Conservation (phyloP, 192 early-diverging fungal genomes). For the Entrophospora sp. region DNA sequence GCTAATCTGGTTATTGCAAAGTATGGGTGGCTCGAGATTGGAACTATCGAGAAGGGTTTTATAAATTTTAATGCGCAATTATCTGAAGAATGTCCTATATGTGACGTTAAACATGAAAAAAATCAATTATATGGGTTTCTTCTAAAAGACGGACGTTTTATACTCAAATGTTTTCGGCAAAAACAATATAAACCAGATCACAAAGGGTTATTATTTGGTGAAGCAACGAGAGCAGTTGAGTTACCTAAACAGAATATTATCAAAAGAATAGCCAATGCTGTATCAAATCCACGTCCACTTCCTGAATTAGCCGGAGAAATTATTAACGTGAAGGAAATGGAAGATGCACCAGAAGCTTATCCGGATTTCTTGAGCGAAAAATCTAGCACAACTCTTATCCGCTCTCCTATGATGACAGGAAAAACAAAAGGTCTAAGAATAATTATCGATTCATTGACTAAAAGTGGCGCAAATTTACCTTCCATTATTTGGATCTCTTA, state of each 20-base stretch:
- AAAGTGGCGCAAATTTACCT: too few species aligned
- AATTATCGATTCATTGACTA: neutral
- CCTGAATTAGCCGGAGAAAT: neutral
- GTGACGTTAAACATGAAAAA: neutral
- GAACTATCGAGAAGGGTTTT: neutral
- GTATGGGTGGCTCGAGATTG: too few species aligned
- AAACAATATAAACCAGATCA: constrained; percentile 13
- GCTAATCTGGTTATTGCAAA: too few species aligned
- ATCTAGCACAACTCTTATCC: too few species aligned
- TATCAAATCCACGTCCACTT: neutral
- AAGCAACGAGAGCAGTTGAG: neutral
- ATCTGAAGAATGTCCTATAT: neutral
- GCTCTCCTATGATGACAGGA: neutral
- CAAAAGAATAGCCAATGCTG: neutral
- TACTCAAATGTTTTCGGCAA: constrained; percentile 11
- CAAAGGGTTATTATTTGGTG: neutral
- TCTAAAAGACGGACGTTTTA: neutral
- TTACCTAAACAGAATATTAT: too few species aligned
- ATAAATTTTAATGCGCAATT: constrained; percentile 3
- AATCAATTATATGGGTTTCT: constrained; percentile 8
- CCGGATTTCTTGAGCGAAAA: neutral
- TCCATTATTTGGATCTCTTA: too few species aligned
- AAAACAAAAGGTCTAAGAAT: constrained; percentile 3
- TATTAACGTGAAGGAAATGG: neutral
- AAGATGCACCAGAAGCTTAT: constrained; percentile 3